These are phyloP conservation scores for Cercophora sp. DNA, from an alignment of 495 filamentous ascomycete species.

Conservation along the genomic window DNA sequence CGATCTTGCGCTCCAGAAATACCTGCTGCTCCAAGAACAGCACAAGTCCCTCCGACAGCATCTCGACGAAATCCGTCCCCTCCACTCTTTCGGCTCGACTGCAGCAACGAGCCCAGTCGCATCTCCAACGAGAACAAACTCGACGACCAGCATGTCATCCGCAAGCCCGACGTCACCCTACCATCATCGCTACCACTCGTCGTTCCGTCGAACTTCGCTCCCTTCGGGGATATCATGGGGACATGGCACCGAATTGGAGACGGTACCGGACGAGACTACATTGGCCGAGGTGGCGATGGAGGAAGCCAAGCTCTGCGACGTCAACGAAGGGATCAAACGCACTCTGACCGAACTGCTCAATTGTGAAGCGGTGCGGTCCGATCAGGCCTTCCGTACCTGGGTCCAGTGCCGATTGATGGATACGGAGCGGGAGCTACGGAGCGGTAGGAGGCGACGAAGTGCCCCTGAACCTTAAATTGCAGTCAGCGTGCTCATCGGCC, in stretches of 20 bases:
- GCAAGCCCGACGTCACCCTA: conserved; percentile 12
- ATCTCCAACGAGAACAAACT: conserved; percentile 31
- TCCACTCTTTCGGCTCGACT: conserved; percentile 18
- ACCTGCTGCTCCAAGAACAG: conserved; percentile 51
- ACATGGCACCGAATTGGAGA: conserved; percentile 23
- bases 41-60: conserved; percentile 50
- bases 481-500: too few relatives aligned
- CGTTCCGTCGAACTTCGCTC: conserved; percentile 28
- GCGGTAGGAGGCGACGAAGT: conserved; percentile 40
- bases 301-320: conserved; percentile 51
- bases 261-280: conserved; percentile 34
- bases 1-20: conserved; percentile 52
- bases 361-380: conserved; percentile 52
- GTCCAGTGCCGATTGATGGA: conserved; percentile 61
- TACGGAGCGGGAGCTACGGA: conserved; percentile 56
- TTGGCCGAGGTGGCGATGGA: conserved; percentile 45
- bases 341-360: conserved; percentile 64
- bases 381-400: conserved; percentile 57
- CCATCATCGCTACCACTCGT: conserved; percentile 8
- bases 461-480: conserved; percentile 25
- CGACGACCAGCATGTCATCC: conserved; percentile 17
- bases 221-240: conserved; percentile 11
- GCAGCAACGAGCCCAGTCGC: conserved; percentile 33
- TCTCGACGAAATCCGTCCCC: conserved; percentile 42
- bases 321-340: conserved; percentile 63